Evolutionary conservation across 176 grass and related monocot genomes (phyloP).

Genomic region (Miscanthus lutarioriparius): DNA sequence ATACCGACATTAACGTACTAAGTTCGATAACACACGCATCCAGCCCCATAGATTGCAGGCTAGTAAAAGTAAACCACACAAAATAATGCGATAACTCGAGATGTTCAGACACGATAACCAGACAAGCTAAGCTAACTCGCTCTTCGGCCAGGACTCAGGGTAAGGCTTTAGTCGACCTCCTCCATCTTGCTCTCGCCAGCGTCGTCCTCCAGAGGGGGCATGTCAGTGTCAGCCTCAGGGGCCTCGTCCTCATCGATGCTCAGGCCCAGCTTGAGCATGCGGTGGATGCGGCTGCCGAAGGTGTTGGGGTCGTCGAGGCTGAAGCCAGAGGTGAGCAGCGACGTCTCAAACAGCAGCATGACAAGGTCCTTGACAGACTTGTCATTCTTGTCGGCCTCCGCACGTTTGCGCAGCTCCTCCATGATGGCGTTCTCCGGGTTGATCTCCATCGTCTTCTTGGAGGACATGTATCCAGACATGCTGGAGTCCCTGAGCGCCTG

Average conservation of each 20-base stretch:
- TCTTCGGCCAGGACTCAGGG: neutral
- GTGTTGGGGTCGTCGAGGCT: conserved; percentile 97
- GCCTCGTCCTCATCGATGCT: conserved; percentile 86
- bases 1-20: too few species aligned
- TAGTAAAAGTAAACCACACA: too few species aligned
- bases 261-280: conserved; percentile 93
- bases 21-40: too few species aligned
- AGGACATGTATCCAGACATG: conserved; percentile 93
- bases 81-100: neutral
- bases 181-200: conserved; percentile 99
- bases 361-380: conserved; percentile 97
- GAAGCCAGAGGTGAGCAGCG: conserved; percentile 92
- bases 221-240: conserved; percentile 69
- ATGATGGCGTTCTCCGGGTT: conserved; percentile 95
- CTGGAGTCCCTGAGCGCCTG: conserved; percentile 87
- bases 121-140: neutral
- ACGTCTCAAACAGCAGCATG: conserved; percentile 82
- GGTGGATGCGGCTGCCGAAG: conserved; percentile 93
- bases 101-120: neutral
- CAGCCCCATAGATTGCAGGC: too few species aligned
- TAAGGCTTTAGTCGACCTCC: conserved; percentile 76
- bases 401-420: conserved; percentile 88
- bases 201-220: conserved; percentile 90
- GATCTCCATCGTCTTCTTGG: conserved; percentile 99
- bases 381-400: conserved; percentile 88